Conservation (phyloP, 345 rosid species). For the Populus alba region DNA sequence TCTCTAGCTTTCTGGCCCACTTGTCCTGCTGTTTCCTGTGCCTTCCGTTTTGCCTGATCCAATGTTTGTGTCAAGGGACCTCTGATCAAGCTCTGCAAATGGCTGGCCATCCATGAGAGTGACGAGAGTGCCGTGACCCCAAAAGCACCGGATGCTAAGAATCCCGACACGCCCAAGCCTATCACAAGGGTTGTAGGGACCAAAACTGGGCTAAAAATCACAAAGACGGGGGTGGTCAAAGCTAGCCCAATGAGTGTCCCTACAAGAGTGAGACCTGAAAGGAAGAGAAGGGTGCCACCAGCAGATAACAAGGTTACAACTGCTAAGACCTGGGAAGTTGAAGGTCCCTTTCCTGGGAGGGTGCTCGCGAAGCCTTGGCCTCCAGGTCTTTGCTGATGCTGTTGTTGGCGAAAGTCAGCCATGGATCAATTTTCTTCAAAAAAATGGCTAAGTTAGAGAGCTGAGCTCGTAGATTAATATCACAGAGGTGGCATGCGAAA, state of each 20-base stretch:
- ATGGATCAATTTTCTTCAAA: neutral
- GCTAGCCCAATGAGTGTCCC: conserved; percentile 63
- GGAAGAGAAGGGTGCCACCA: conserved; percentile 57
- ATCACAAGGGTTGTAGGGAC: conserved; percentile 63
- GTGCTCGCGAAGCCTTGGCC: neutral
- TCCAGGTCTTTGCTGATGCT: neutral
- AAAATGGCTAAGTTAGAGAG: neutral
- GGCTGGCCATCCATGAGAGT: conserved; percentile 50
- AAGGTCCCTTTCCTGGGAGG: conserved; percentile 19
- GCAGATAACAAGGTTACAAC: conserved; percentile 50
- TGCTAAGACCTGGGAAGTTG: conserved; percentile 46
- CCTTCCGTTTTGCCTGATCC: conserved; percentile 48
- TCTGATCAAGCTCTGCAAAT: conserved; percentile 27
- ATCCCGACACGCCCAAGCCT: conserved; percentile 56
- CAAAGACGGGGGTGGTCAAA: conserved; percentile 55
- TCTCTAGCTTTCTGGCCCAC: conserved; percentile 71
- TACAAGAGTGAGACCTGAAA: conserved; percentile 60
- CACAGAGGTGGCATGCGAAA: neutral
- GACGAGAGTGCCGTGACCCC: conserved; percentile 72
- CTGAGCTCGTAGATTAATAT: neutral
- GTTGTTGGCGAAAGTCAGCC: conserved; percentile 1
- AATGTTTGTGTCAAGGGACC: conserved; percentile 41
- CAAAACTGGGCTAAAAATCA: conserved; percentile 75
- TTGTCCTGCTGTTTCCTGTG: conserved; percentile 41
- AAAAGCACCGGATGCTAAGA: conserved; percentile 61